Conservation (phyloP, 306 rosid species). For the Cucurbita ficifolia region DNA sequence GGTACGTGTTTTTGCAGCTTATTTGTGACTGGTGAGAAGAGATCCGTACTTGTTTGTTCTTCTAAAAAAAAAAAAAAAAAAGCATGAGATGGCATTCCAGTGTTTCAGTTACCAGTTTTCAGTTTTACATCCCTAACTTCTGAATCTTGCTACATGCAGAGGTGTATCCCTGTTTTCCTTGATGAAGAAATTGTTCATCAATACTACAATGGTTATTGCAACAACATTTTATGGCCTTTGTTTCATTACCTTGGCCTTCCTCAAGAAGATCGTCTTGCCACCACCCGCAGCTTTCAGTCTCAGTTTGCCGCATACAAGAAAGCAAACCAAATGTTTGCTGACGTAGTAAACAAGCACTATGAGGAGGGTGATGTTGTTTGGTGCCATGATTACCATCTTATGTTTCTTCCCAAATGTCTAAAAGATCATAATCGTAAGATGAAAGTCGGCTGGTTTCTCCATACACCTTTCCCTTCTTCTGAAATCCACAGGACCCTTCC, state of each 20-base stretch:
- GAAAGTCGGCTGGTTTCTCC: slow-evolving; percentile 96
- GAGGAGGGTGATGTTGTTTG: slow-evolving; percentile 89
- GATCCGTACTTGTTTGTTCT: not conserved
- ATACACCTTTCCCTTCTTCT: slow-evolving; percentile 90
- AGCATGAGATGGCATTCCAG: not conserved
- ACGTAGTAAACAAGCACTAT: slow-evolving; percentile 60
- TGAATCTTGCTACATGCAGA: slow-evolving; percentile 25
- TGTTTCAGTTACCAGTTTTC: not conserved
- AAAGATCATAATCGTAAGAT: slow-evolving; percentile 51
- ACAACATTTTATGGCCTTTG: slow-evolving; percentile 86
- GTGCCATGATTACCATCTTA: slow-evolving; percentile 95
- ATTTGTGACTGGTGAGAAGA: not conserved
- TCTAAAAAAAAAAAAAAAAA: not conserved
- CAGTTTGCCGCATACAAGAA: slow-evolving; percentile 78
- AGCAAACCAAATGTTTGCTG: slow-evolving; percentile 93
- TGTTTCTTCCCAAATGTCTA: slow-evolving; percentile 82
- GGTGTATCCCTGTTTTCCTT: slow-evolving; percentile 83
- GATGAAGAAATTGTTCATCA: slow-evolving; percentile 89
- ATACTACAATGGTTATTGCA: slow-evolving; percentile 88
- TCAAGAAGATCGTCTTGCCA: slow-evolving; percentile 93
- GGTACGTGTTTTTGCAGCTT: slow-evolving; percentile 19
- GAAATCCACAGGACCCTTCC: slow-evolving; percentile 87
- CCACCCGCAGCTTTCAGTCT: slow-evolving; percentile 88
- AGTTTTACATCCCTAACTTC: not conserved
- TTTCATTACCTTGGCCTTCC: slow-evolving; percentile 95